Evolutionary conservation across 2,329 filamentous ascomycete species (phyloP).

Genomic region (Cryphonectria nitschkei): DNA sequence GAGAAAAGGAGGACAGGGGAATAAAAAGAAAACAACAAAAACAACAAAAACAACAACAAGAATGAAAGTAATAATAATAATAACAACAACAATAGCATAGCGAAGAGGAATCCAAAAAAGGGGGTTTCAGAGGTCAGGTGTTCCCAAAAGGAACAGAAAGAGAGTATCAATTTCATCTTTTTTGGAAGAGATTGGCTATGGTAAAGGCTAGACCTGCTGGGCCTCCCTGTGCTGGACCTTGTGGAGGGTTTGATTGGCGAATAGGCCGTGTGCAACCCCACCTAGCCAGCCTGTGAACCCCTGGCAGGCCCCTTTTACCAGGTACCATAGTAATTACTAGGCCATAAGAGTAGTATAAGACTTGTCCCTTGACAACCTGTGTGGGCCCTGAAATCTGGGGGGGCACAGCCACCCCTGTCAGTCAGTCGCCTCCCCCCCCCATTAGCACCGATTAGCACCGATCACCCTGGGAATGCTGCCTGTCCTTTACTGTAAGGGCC

Average conservation of each 20-base stretch:
- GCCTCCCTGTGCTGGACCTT: not conserved
- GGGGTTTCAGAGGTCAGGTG: conserved; percentile 7
- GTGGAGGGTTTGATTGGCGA: not conserved
- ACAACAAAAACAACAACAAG: not conserved
- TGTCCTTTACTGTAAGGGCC: not conserved
- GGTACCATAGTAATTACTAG: not conserved
- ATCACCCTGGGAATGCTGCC: conserved; percentile 8
- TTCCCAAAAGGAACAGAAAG: not conserved
- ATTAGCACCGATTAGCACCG: not conserved
- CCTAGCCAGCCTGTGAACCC: not conserved
- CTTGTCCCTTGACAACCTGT: conserved; percentile 5
- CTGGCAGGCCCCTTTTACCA: conserved; percentile 9
- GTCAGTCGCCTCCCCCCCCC: not conserved
- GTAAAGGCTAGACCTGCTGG: conserved; percentile 8
- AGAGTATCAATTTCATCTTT: conserved; percentile 5
- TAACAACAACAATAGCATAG: not conserved
- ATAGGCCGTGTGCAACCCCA: not conserved
- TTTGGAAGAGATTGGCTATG: conserved; percentile 2
- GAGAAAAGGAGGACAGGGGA: not conserved
- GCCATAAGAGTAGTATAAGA: not conserved
- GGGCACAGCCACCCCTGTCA: conserved; percentile 1
- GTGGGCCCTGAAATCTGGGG: not conserved
- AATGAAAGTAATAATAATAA: no score
- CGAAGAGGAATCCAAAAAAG: not conserved
- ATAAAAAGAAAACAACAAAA: not conserved